Percentiles rank a stretch among this genome's conserved stretches.
phyloP scores from a whole-genome alignment of 176 grass and related monocot species.

The Bromus sterilis region DNA sequence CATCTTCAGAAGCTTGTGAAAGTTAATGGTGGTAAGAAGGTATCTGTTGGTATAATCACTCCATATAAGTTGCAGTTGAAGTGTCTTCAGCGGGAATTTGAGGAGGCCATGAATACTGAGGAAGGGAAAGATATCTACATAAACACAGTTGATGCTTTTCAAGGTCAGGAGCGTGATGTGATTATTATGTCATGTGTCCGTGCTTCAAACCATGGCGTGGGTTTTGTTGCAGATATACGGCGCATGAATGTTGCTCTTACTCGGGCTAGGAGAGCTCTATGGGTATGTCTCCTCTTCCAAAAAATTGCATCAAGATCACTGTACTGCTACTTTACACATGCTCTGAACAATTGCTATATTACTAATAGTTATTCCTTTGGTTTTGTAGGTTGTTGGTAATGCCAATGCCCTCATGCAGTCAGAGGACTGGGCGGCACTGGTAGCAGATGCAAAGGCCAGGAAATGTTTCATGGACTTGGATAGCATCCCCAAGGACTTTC shows the following conservation, averaged over 20 bases:
- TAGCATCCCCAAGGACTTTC: constrained; percentile 85
- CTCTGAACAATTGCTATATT: not conserved
- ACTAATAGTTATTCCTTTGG: constrained; percentile 20
- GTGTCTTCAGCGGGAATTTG: constrained; percentile 93
- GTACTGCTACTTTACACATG: not conserved
- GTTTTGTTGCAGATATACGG: constrained; percentile 97
- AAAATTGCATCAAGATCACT: not conserved
- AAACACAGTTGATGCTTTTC: constrained; percentile 99
- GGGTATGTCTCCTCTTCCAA: constrained; percentile 36
- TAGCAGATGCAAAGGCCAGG: constrained; percentile 79
- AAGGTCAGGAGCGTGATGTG: constrained; percentile 96
- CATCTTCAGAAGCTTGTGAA: constrained; percentile 82
- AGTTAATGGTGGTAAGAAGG: constrained; percentile 82
- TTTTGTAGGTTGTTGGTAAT: constrained; percentile 88
- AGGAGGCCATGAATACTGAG: constrained; percentile 69
- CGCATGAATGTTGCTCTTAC: constrained; percentile 99
- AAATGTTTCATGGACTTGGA: constrained; percentile 90
- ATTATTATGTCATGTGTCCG: constrained; percentile 99
- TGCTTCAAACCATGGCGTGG: constrained; percentile 91
- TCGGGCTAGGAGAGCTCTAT: constrained; percentile 85
- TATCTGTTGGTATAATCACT: constrained; percentile 96
- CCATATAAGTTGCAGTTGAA: constrained; percentile 98
- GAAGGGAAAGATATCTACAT: constrained; percentile 99
- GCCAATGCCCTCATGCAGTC: constrained; percentile 89
- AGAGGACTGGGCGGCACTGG: constrained; percentile 89